A percentile compares a stretch with the other conserved stretches of the same genome.
phyloP scores from a whole-genome alignment of 371 early-diverging fungal species.

The Chytridiales sp. region DNA sequence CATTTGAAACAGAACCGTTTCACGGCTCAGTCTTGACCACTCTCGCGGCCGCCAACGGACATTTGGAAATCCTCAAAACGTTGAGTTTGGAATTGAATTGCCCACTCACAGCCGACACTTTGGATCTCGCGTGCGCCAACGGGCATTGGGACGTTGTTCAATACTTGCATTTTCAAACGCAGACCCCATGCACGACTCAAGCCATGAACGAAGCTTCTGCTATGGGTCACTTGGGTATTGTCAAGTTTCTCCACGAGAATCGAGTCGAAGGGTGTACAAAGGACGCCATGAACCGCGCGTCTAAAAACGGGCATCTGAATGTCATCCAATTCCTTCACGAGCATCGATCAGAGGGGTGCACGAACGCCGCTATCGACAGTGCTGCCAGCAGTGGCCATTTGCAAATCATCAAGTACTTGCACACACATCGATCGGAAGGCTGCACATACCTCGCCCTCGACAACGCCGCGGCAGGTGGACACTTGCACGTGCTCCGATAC shows the following conservation, averaged over 20 bases:
- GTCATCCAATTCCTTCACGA: constrained; percentile 1
- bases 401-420: not conserved
- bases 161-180: too few species aligned
- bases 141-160: too few species aligned
- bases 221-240: constrained; percentile 2
- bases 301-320: constrained; percentile 1
- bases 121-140: too few species aligned
- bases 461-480: constrained; percentile 3
- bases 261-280: constrained; percentile 7
- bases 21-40: too few species aligned
- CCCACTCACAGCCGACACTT: too few species aligned
- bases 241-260: constrained; percentile 1
- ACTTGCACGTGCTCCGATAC: constrained; percentile 2
- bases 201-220: constrained; percentile 8
- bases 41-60: too few species aligned
- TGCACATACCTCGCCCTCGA: constrained; percentile 3
- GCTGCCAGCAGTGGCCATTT: constrained; percentile 1
- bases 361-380: not conserved
- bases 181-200: not conserved
- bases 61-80: too few species aligned
- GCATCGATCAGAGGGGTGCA: constrained; percentile 5
- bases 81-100: too few species aligned
- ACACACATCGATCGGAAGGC: not conserved
- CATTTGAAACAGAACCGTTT: too few species aligned
- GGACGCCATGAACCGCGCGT: not conserved